These are phyloP conservation scores for Tothia fuscella DNA, from an alignment of 2,329 filamentous ascomycete genomes.

Conservation along the genomic window DNA sequence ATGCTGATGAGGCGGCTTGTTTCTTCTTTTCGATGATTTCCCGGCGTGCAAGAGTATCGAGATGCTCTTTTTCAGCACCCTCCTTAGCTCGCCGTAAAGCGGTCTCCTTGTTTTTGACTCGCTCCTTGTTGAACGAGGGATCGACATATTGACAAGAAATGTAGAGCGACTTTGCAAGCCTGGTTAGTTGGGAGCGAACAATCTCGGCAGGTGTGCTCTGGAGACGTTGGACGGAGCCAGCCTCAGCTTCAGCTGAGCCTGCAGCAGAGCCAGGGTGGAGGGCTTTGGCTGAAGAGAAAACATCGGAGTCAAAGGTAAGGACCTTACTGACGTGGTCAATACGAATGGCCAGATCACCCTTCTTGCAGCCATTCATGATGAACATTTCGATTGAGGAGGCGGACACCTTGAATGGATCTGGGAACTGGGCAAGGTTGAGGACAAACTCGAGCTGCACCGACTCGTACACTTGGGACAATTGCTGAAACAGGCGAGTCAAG, in stretches of 20 bases:
- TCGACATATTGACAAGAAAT: conserved; percentile 95
- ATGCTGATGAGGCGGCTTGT: conserved; percentile 80
- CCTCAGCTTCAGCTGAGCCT: conserved; percentile 78
- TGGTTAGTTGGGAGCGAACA: conserved; percentile 84
- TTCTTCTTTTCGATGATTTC: conserved; percentile 94
- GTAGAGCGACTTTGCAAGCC: conserved; percentile 81
- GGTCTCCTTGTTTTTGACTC: conserved; percentile 64
- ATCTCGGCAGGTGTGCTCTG: conserved; percentile 98
- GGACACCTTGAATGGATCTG: conserved; percentile 87
- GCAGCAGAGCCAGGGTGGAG: conserved; percentile 71
- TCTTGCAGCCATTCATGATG: conserved; percentile 99
- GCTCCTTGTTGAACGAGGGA: conserved; percentile 71
- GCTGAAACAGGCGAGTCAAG: conserved; percentile 94
- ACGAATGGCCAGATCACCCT: conserved; percentile 91
- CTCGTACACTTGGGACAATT: conserved; percentile 97
- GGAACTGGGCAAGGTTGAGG: conserved; percentile 86
- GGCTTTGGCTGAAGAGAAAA: conserved; percentile 94
- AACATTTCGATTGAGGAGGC: conserved; percentile 95
- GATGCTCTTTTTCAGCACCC: conserved; percentile 85
- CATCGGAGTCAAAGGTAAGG: conserved; percentile 93
- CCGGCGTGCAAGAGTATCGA: conserved; percentile 72
- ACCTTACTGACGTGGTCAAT: conserved; percentile 93
- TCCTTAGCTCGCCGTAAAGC: conserved; percentile 72
- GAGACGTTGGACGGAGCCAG: conserved; percentile 77
- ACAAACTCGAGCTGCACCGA: conserved; percentile 93